Conservation (phyloP, 2,329 filamentous ascomycete species). For the Fusarium sp. region DNA sequence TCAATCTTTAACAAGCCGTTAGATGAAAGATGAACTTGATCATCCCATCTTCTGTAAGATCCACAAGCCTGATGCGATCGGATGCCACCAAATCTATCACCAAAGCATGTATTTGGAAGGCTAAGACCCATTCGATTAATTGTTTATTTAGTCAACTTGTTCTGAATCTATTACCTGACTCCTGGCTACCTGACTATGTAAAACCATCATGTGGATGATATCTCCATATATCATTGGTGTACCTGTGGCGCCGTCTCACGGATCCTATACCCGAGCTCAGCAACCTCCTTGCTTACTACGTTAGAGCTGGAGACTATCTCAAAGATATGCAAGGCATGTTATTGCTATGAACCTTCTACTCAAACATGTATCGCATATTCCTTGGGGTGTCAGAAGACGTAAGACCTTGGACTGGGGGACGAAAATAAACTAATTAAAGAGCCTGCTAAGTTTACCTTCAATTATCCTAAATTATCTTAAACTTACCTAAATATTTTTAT, state of each 20-base stretch:
- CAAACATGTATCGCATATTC: slow-evolving; percentile 29
- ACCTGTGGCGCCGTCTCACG: background rate
- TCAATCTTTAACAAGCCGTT: background rate
- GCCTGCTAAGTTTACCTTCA: too few species aligned
- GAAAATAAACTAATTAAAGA: too few species aligned
- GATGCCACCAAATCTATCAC: background rate
- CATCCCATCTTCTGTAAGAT: background rate
- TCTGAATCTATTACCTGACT: background rate
- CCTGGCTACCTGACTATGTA: background rate
- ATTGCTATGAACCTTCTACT: slow-evolving; percentile 16
- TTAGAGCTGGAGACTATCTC: slow-evolving; percentile 5
- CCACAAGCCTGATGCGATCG: slow-evolving; percentile 1
- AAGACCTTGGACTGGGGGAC: too few species aligned
- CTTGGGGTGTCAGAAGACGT: too few species aligned
- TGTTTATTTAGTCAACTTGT: background rate
- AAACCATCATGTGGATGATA: background rate
- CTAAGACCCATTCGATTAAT: background rate
- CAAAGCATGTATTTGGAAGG: background rate
- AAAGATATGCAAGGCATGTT: background rate
- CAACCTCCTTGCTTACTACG: slow-evolving; percentile 6
- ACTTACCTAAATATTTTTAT: too few species aligned
- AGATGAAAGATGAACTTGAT: background rate
- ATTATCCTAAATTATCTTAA: too few species aligned
- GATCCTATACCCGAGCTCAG: slow-evolving; percentile 1
- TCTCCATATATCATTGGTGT: slow-evolving; percentile 2